Percentiles rank a stretch among this genome's conserved stretches.
phyloP scores from a whole-genome alignment of 345 rosid genomes.

The Acer negundo region DNA sequence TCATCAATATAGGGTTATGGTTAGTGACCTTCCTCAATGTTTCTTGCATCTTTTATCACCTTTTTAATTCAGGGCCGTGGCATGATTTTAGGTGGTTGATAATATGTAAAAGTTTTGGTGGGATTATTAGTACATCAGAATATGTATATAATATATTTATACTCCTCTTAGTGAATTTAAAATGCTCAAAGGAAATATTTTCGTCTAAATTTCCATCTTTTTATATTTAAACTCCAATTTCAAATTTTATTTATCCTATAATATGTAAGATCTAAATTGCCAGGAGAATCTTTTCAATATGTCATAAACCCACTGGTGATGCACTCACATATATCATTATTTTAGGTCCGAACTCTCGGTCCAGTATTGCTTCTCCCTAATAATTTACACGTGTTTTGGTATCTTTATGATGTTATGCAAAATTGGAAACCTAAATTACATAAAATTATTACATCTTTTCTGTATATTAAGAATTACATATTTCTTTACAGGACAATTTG shows the following conservation, averaged over 20 bases:
- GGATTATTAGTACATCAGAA: neutral
- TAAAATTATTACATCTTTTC: neutral
- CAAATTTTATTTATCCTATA: neutral
- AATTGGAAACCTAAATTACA: neutral
- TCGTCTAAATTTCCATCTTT: neutral
- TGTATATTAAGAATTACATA: neutral
- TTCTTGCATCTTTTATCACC: neutral
- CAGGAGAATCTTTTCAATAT: neutral
- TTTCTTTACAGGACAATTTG: constrained; percentile 75
- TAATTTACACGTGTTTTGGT: neutral
- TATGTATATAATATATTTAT: neutral
- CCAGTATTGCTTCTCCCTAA: neutral
- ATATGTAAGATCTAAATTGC: neutral
- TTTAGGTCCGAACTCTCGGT: neutral
- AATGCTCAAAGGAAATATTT: neutral
- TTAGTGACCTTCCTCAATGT: constrained; percentile 31
- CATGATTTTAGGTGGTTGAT: constrained; percentile 14
- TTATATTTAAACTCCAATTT: neutral
- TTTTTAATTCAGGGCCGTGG: neutral
- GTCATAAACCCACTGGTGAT: neutral
- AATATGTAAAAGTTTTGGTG: constrained; percentile 5
- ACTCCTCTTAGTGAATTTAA: neutral
- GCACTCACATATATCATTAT: neutral
- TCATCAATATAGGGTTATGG: constrained; percentile 92
- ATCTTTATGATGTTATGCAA: neutral